Evolutionary conservation across 2,329 filamentous ascomycete genomes (phyloP).

Genomic region (Aotearoamyces nothofagi): DNA sequence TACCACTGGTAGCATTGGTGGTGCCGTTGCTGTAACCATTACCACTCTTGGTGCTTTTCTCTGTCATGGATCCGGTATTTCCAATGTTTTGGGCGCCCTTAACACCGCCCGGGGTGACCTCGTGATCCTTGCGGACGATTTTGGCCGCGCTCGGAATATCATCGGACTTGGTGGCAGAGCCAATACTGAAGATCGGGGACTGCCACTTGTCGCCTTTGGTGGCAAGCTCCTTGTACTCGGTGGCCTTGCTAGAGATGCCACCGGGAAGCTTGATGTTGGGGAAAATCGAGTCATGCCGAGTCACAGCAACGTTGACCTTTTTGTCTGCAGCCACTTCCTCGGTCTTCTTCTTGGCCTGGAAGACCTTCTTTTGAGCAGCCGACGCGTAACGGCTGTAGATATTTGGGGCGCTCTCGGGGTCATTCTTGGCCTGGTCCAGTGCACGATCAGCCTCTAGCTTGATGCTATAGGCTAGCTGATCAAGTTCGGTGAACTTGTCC

Average conservation of each 20-base stretch:
- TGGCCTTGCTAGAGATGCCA: constrained; percentile 85
- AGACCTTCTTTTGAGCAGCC: constrained; percentile 58
- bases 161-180: constrained; percentile 55
- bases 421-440: constrained; percentile 44
- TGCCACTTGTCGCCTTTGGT: constrained; percentile 87
- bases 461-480: constrained; percentile 58
- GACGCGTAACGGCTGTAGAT: constrained; percentile 75
- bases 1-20: constrained; percentile 17
- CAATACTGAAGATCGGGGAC: constrained; percentile 84
- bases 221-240: constrained; percentile 80
- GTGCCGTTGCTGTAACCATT: constrained; percentile 1
- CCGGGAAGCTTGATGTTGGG: constrained; percentile 72
- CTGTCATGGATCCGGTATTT: constrained; percentile 7
- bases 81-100: constrained; percentile 13
- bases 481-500: constrained; percentile 63
- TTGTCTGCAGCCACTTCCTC: constrained; percentile 51
- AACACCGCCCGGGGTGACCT: constrained; percentile 12
- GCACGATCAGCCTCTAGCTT: constrained; percentile 72
- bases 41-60: constrained; percentile 6
- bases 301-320: constrained; percentile 71
- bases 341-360: constrained; percentile 67
- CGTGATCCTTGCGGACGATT: constrained; percentile 36
- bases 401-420: constrained; percentile 62
- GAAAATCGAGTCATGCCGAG: constrained; percentile 85
- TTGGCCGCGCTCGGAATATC: constrained; percentile 46